These are phyloP conservation scores for Pestalotiopsis sp. DNA, from an alignment of 2,329 filamentous ascomycete genomes.

Conservation along the genomic window DNA sequence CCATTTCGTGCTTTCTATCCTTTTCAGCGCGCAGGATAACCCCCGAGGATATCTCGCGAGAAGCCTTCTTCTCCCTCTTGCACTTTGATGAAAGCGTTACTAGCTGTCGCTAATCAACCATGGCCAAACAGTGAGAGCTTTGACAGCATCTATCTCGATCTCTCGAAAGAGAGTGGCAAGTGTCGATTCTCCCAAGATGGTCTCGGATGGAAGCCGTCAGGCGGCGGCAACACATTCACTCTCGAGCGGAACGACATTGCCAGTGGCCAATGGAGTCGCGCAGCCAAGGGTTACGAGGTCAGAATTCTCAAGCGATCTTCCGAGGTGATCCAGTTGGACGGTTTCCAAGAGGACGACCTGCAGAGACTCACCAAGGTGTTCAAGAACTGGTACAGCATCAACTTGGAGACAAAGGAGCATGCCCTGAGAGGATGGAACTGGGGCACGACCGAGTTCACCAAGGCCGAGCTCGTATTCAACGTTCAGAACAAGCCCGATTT, in stretches of 20 bases:
- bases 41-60: not conserved
- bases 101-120: not conserved
- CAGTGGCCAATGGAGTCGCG: slow-evolving; percentile 91
- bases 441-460: slow-evolving; percentile 96
- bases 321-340: slow-evolving; percentile 89
- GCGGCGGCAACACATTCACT: slow-evolving; percentile 89
- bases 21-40: not conserved
- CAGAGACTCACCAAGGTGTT: slow-evolving; percentile 90
- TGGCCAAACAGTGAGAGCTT: slow-evolving; percentile 72
- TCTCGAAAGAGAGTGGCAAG: slow-evolving; percentile 89
- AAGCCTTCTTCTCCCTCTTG: not conserved
- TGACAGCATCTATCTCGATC: slow-evolving; percentile 93
- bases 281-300: slow-evolving; percentile 87
- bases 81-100: not conserved
- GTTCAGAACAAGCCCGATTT: slow-evolving; percentile 96
- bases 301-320: slow-evolving; percentile 86
- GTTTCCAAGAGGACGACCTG: slow-evolving; percentile 91
- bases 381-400: slow-evolving; percentile 97
- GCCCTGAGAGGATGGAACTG: slow-evolving; percentile 97
- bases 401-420: slow-evolving; percentile 89
- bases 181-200: slow-evolving; percentile 94
- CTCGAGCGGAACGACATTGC: slow-evolving; percentile 84
- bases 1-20: not conserved
- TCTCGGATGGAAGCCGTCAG: slow-evolving; percentile 89
- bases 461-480: slow-evolving; percentile 93